Percentiles rank a stretch among this genome's conserved stretches.
phyloP scores from a whole-genome alignment of 306 rosid species.

The Cucurbita ficifolia region DNA sequence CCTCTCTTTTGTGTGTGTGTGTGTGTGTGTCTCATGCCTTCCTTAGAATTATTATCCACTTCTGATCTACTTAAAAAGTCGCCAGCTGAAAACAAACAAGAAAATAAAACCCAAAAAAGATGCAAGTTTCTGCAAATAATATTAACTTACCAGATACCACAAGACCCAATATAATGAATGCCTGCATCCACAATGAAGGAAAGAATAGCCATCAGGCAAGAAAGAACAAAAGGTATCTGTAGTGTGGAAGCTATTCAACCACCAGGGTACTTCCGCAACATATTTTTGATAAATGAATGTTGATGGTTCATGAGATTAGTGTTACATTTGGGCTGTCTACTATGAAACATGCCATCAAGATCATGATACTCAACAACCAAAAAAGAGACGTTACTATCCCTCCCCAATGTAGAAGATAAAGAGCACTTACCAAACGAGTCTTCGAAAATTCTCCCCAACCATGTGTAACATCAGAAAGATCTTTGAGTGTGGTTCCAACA shows the following conservation, averaged over 20 bases:
- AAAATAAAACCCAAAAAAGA: neutral
- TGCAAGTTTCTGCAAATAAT: neutral
- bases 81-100: neutral
- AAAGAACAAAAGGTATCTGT: neutral
- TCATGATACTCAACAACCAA: neutral
- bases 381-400: neutral
- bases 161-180: slow-evolving; percentile 21
- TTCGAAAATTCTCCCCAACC: slow-evolving; percentile 46
- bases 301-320: neutral
- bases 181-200: slow-evolving; percentile 30
- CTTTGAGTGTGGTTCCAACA: slow-evolving; percentile 46
- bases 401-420: slow-evolving; percentile 5
- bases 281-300: neutral
- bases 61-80: neutral
- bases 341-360: neutral
- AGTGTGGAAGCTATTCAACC: neutral
- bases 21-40: neutral
- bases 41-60: neutral
- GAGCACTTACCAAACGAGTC: slow-evolving; percentile 29
- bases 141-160: slow-evolving; percentile 40
- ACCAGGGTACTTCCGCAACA: neutral
- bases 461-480: slow-evolving; percentile 42
- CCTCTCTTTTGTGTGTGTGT: too few species aligned
- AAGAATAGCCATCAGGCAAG: neutral
- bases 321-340: neutral